Conservation (phyloP, 2,329 filamentous ascomycete genomes). For the Talaromyces sp. region DNA sequence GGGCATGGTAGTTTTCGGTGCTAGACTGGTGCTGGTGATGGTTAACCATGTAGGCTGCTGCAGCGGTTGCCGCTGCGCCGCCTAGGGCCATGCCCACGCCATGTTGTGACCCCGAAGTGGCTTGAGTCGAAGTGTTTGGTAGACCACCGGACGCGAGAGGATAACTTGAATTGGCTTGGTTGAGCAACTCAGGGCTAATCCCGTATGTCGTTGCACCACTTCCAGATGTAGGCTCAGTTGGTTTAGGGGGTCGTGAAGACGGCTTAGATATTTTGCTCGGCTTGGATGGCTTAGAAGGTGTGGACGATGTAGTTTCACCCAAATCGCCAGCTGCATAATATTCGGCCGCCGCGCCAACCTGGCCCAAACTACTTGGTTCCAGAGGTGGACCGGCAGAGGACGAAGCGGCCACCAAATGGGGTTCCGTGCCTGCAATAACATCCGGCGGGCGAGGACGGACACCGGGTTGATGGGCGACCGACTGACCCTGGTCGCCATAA, state of each 20-base stretch:
- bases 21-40: constrained; percentile 27
- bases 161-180: constrained; percentile 16
- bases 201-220: constrained; percentile 33
- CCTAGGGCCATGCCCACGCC: constrained; percentile 30
- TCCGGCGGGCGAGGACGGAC: constrained; percentile 49
- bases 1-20: constrained; percentile 13
- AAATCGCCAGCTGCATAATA: constrained; percentile 41
- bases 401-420: constrained; percentile 52
- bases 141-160: constrained; percentile 13
- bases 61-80: constrained; percentile 34
- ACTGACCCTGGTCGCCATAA: constrained; percentile 58
- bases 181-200: constrained; percentile 29
- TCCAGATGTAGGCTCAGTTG: constrained; percentile 4
- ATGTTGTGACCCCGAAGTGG: constrained; percentile 18
- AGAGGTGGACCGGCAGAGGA: constrained; percentile 47
- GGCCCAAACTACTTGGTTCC: constrained; percentile 52
- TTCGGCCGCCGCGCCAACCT: constrained; percentile 48
- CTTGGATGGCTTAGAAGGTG: constrained; percentile 23
- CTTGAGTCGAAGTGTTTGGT: constrained; percentile 16
- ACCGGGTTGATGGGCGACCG: constrained; percentile 56
- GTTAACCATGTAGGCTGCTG: constrained; percentile 37
- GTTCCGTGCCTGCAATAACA: constrained; percentile 50
- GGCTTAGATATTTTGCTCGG: constrained; percentile 24
- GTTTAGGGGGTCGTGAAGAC: constrained; percentile 6
- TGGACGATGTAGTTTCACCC: constrained; percentile 15